These are phyloP conservation scores for Ophiognomonia clavigignenti-juglandacearum DNA, from an alignment of 2,329 filamentous ascomycete species.

Conservation along the genomic window DNA sequence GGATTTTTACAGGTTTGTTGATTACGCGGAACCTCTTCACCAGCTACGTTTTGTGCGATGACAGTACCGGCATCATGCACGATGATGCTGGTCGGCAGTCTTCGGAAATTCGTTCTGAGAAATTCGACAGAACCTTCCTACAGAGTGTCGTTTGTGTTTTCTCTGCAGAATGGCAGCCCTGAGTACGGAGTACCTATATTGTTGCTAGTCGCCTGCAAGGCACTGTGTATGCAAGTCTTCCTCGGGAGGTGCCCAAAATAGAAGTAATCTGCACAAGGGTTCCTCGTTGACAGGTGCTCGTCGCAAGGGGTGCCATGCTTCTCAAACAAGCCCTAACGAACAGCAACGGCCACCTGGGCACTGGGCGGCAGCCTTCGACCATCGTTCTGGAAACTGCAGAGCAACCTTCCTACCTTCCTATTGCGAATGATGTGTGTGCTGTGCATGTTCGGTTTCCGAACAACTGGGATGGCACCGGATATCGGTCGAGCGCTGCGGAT, in stretches of 20 bases:
- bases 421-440: neutral
- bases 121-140: no score
- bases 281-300: neutral
- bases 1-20: no score
- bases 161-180: no score
- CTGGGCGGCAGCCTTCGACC: neutral
- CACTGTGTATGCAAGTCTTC: neutral
- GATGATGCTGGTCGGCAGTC: no score
- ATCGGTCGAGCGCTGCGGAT: slow-evolving; percentile 15
- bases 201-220: no score
- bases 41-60: no score
- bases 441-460: neutral
- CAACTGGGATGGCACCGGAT: neutral
- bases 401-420: neutral
- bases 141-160: no score
- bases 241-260: neutral
- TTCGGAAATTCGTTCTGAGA: no score
- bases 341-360: neutral
- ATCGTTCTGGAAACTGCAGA: neutral
- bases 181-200: no score
- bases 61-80: no score
- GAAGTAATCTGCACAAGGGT: slow-evolving; percentile 5
- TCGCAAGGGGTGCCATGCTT: neutral
- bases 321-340: neutral
- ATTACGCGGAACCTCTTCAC: no score